Conservation (phyloP, 2,329 filamentous ascomycete genomes). For the Conoideocrella luteorostrata region DNA sequence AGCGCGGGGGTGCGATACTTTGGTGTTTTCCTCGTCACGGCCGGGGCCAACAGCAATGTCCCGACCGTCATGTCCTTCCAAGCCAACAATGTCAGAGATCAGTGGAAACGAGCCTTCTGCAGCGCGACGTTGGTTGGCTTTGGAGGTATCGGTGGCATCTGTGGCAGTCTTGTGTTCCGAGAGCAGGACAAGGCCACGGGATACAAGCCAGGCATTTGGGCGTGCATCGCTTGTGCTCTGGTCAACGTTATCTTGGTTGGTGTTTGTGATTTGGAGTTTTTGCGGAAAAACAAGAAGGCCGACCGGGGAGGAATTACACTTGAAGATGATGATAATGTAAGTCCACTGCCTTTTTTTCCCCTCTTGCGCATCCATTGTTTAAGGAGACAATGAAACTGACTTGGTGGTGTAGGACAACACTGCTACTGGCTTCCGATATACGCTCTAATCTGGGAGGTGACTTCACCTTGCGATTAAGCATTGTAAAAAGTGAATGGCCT, state of each 20-base stretch:
- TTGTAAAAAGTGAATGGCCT: too few relatives aligned
- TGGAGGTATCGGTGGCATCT: conserved; percentile 73
- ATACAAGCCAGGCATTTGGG: conserved; percentile 50
- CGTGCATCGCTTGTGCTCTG: conserved; percentile 45
- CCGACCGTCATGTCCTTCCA: conserved; percentile 72
- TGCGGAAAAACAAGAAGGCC: conserved; percentile 40
- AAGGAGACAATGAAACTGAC: too few relatives aligned
- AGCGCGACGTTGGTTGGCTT: conserved; percentile 70
- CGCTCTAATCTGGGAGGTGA: neutral
- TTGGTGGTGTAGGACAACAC: neutral
- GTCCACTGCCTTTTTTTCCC: conserved; percentile 15
- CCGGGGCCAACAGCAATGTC: conserved; percentile 71
- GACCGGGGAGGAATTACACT: conserved; percentile 47
- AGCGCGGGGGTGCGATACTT: conserved; percentile 58
- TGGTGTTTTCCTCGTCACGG: conserved; percentile 69
- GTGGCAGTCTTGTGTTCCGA: conserved; percentile 66
- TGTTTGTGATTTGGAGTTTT: conserved; percentile 34
- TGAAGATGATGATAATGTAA: conserved; percentile 40
- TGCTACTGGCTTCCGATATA: conserved; percentile 8
- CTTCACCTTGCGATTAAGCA: neutral
- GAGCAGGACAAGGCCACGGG: conserved; percentile 42
- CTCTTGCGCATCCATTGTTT: neutral
- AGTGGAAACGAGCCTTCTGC: conserved; percentile 81
- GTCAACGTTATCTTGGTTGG: conserved; percentile 40
- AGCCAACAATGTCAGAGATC: conserved; percentile 80